Percentiles rank a stretch among this genome's conserved stretches.
Evolutionary conservation across 78 protist species (phyloP).

Genomic region (Salpingoeca rosetta): DNA sequence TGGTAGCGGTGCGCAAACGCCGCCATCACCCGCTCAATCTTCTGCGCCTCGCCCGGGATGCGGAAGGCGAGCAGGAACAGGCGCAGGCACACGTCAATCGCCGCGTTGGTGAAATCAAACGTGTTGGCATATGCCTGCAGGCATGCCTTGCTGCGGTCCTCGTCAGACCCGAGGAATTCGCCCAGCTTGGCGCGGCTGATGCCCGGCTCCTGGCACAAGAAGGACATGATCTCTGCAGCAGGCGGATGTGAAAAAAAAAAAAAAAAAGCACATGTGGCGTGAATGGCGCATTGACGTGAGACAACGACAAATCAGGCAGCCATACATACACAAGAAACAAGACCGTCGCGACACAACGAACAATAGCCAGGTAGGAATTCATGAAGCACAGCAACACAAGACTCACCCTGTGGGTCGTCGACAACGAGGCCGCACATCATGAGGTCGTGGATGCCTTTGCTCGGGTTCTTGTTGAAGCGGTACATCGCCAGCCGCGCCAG

Average conservation of each 20-base stretch:
- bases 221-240: constrained; percentile 48
- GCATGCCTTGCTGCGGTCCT: background rate
- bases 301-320: too few relatives aligned
- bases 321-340: too few relatives aligned
- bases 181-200: constrained; percentile 53
- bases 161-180: constrained; percentile 45
- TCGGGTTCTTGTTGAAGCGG: constrained; percentile 62
- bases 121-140: background rate
- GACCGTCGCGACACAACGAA: too few relatives aligned
- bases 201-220: constrained; percentile 31
- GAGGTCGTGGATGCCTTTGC: constrained; percentile 55
- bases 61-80: constrained; percentile 20
- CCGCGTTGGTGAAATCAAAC: background rate
- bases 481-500: background rate
- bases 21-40: constrained; percentile 59
- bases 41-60: constrained; percentile 79
- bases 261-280: too few relatives aligned
- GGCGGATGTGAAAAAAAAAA: too few relatives aligned
- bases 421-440: constrained; percentile 25
- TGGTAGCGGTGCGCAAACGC: constrained; percentile 1
- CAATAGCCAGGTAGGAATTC: too few relatives aligned
- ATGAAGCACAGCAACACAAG: too few relatives aligned
- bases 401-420: background rate
- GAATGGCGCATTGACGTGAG: too few relatives aligned
- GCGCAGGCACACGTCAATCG: constrained; percentile 32